Evolutionary conservation across 2,329 filamentous ascomycete species (phyloP), one percentile per base, ranked within the genome.

Genomic region (Aspergillus glaucus): DNA sequence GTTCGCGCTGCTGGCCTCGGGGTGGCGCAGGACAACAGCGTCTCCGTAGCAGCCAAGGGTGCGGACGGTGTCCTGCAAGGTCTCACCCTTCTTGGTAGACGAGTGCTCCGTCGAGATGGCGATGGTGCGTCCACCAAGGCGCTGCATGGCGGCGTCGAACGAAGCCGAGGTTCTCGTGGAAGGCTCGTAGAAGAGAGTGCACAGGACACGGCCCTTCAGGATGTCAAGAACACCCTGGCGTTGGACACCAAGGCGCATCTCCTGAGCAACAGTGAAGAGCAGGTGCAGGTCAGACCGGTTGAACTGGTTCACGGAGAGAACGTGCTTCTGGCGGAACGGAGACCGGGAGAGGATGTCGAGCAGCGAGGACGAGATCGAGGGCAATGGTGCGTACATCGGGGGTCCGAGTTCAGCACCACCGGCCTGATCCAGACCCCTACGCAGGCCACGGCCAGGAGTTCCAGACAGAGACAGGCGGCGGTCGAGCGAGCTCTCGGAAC

Each of bases 91-190:
- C 70, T 91, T 81, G 3, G 91, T 91, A 12, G 88, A 95, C 2
- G 92, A 96, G 59, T 88, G 82, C 5, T 84, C 80, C 2, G 92
- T 94, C 37, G 89, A 78, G 63, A 97, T 85, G 46, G 85, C 79
- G 47, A 98, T 80, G 3, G 87, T 92, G 44, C 89, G 82, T 43
- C 93, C 93, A 58, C 93, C 93, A 4, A 98, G 85, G 46, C 94
- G 87, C 77, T 98, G 94, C 93, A 98, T 98, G 39, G 93, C 93
- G 49, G 92, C 88, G 65, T 98, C 93, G 62, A 98, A 98, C 3
- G 93, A 98, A 34, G 88, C 84, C 10, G 92, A 96, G 4, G 93
- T 98, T 47, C 93, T 82, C 2, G 93, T 98, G 0, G 92, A 97
- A 2, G 93, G 93, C 77, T 98, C 93, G 71, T 91, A 98, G 80